Conservation (phyloP, 768 basidiomycete genomes). For the Trametes cinnabarina region DNA sequence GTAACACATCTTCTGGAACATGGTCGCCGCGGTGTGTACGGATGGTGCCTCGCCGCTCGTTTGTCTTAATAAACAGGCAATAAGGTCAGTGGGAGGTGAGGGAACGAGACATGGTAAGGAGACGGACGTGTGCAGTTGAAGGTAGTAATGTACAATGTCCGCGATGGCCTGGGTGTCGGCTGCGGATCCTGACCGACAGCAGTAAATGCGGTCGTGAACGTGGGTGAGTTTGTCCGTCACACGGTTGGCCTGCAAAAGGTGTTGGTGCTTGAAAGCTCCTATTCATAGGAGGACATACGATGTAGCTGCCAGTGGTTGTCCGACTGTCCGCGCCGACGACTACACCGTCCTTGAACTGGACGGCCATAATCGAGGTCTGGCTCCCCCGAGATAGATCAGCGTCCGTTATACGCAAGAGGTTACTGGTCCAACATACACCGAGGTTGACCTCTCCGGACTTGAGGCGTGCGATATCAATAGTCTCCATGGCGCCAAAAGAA, state of each 20-base stretch:
- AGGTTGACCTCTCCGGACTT: conserved; percentile 97
- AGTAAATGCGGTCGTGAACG: conserved; percentile 97
- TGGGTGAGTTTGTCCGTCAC: conserved; percentile 98
- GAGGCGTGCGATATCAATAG: conserved; percentile 73
- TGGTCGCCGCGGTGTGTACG: conserved; percentile 75
- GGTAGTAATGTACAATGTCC: conserved; percentile 80
- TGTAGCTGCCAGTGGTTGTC: conserved; percentile 95
- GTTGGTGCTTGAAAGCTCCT: too few relatives aligned
- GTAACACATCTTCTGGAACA: conserved; percentile 89
- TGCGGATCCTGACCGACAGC: conserved; percentile 97
- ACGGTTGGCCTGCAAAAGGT: conserved; percentile 74
- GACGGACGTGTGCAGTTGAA: conserved; percentile 71
- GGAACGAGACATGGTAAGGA: conserved; percentile 6
- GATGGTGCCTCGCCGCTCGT: conserved; percentile 62
- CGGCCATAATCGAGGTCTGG: conserved; percentile 99
- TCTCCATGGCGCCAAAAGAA: conserved; percentile 53
- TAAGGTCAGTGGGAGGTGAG: neutral
- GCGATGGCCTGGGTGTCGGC: conserved; percentile 98
- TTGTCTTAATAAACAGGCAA: conserved; percentile 41
- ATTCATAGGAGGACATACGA: too few relatives aligned
- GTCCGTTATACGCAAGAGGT: too few relatives aligned
- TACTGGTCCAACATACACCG: conserved; percentile 87
- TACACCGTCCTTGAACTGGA: conserved; percentile 93
- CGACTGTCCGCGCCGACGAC: conserved; percentile 97
- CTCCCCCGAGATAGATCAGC: neutral